phyloP scores from a whole-genome alignment of 2,329 filamentous ascomycete genomes.

The Coleophoma cylindrospora region DNA sequence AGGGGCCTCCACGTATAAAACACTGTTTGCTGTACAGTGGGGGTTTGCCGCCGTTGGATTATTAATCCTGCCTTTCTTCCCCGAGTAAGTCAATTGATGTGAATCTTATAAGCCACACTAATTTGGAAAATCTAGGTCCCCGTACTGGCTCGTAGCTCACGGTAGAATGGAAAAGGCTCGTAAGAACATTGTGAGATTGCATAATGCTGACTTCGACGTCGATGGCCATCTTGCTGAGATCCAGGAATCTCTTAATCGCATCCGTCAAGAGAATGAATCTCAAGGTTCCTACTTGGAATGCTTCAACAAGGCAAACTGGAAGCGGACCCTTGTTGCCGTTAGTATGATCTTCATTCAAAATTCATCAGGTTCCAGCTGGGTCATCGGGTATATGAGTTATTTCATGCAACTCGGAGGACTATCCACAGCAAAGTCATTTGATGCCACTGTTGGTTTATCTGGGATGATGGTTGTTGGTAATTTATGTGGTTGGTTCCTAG shows the following conservation, averaged over 20 bases:
- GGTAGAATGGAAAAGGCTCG: constrained; percentile 24
- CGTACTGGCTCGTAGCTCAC: constrained; percentile 28
- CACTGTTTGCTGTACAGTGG: constrained; percentile 28
- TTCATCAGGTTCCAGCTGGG: constrained; percentile 19
- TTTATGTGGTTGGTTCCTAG: constrained; percentile 20
- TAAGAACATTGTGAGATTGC: constrained; percentile 24
- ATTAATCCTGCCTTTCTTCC: constrained; percentile 25
- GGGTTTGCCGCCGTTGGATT: constrained; percentile 23
- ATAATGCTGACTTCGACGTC: constrained; percentile 22
- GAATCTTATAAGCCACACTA: too few species aligned
- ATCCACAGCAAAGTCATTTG: constrained; percentile 9
- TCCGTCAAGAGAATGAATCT: constrained; percentile 16
- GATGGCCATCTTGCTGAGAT: constrained; percentile 27
- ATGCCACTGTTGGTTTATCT: constrained; percentile 16
- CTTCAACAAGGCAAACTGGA: constrained; percentile 3
- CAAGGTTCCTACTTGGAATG: constrained; percentile 13
- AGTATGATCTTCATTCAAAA: constrained; percentile 23
- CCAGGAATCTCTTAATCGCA: constrained; percentile 18
- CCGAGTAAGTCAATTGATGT: constrained; percentile 18
- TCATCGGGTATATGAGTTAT: constrained; percentile 18
- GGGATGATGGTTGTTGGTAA: constrained; percentile 21
- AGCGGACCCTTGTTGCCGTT: constrained; percentile 15
- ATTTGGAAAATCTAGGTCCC: constrained; percentile 5
- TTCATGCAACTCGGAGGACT: constrained; percentile 1
- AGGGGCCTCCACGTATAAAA: constrained; percentile 17